Percentiles rank a stretch among this genome's conserved stretches.
Conservation (phyloP, 176 grass and related monocot genomes). For the Pontederia crassipes region DNA sequence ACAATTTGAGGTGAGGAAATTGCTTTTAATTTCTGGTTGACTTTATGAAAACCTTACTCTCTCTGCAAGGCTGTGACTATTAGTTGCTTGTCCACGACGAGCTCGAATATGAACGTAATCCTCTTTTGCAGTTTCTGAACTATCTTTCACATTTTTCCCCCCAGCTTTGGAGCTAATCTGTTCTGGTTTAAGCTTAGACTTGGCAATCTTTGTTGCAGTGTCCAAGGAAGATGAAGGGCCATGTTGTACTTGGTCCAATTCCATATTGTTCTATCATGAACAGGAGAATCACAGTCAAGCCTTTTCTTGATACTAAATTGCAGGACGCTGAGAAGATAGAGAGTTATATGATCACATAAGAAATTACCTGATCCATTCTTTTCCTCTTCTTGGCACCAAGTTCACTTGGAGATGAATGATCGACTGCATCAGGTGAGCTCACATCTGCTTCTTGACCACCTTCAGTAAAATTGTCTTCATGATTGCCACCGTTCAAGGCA, state of each 20-base stretch:
- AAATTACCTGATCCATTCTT: constrained; percentile 1
- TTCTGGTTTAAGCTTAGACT: neutral
- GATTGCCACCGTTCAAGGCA: neutral
- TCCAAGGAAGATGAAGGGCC: neutral
- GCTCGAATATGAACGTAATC: constrained; percentile 19
- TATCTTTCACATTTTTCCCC: constrained; percentile 3
- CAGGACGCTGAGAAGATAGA: neutral
- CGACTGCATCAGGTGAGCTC: neutral
- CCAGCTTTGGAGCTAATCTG: neutral
- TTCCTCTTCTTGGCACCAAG: constrained; percentile 13
- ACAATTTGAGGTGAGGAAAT: neutral
- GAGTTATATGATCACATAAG: neutral
- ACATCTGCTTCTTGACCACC: constrained; percentile 2
- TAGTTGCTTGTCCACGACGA: constrained; percentile 19
- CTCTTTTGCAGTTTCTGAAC: constrained; percentile 11
- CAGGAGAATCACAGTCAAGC: too few relatives aligned
- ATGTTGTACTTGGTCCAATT: constrained; percentile 1
- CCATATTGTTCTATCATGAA: neutral
- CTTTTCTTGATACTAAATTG: too few relatives aligned
- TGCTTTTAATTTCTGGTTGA: neutral
- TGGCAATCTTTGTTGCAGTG: neutral
- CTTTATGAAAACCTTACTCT: constrained; percentile 14
- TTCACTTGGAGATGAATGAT: constrained; percentile 5
- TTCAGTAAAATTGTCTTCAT: constrained; percentile 7
- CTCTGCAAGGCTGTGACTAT: constrained; percentile 26